Evolutionary conservation across 345 rosid species (phyloP).

Genomic region (Bruguiera sexangula): DNA sequence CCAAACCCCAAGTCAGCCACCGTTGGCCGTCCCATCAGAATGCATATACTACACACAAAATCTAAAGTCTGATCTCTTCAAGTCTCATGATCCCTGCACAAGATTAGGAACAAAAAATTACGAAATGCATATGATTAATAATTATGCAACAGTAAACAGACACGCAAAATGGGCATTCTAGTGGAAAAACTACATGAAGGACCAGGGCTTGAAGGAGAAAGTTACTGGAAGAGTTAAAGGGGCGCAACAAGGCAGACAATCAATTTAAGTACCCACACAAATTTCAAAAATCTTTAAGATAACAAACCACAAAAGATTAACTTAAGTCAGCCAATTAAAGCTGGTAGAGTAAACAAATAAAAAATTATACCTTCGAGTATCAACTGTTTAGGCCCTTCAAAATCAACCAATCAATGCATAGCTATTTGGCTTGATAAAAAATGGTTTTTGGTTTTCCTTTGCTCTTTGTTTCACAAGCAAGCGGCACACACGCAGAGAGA

Average conservation of each 20-base stretch:
- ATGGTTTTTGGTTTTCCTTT: too few species aligned
- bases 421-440: too few species aligned
- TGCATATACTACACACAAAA: conserved; percentile 3
- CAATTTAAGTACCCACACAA: too few species aligned
- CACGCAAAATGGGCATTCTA: neutral
- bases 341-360: too few species aligned
- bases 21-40: conserved; percentile 42
- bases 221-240: neutral
- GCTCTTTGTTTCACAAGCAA: neutral
- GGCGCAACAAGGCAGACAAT: too few species aligned
- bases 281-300: neutral
- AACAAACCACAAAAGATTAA: too few species aligned
- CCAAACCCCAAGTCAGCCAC: conserved; percentile 53
- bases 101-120: neutral
- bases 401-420: too few species aligned
- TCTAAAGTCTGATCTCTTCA: neutral
- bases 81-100: neutral
- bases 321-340: too few species aligned
- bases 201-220: neutral
- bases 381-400: too few species aligned
- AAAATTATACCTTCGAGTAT: too few species aligned
- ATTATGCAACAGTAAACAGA: neutral
- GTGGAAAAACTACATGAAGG: neutral
- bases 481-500: neutral
- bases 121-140: neutral